A percentile compares a stretch with the other conserved stretches of the same genome.
Evolutionary conservation across 345 rosid species (phyloP).

Genomic region (Eucalyptus microcorys): DNA sequence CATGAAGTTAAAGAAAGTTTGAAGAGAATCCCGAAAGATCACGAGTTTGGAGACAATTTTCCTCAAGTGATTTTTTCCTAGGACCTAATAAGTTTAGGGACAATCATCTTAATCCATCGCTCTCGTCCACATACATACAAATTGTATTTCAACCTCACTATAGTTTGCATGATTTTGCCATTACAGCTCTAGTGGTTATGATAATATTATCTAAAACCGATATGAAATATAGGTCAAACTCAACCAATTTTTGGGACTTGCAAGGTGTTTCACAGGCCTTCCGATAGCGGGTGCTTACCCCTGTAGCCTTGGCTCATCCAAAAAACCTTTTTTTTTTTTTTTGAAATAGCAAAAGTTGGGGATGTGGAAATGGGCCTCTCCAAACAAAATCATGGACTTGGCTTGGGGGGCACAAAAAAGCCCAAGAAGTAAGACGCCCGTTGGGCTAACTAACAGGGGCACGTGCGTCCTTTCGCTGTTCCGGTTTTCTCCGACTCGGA

Average conservation of each 20-base stretch:
- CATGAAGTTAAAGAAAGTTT: background rate
- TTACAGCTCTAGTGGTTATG: background rate
- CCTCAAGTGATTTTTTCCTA: background rate
- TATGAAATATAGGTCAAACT: background rate
- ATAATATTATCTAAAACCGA: background rate
- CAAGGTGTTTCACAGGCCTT: background rate
- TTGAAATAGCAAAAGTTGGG: background rate
- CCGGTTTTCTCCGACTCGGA: background rate
- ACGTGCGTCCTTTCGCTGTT: background rate
- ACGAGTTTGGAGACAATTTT: background rate
- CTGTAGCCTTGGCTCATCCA: background rate
- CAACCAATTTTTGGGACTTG: background rate
- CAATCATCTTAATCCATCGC: background rate
- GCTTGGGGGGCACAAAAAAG: background rate
- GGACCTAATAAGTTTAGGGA: background rate
- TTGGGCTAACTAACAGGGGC: background rate
- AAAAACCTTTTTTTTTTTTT: background rate
- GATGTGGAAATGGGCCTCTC: background rate
- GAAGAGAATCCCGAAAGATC: rapidly evolving
- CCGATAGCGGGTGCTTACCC: background rate
- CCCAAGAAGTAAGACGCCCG: background rate
- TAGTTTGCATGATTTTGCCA: background rate
- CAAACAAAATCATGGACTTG: background rate
- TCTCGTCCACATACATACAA: background rate
- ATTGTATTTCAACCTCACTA: background rate